Evolutionary conservation across 2,329 filamentous ascomycete species (phyloP).

Genomic region (Whalleya microplaca): DNA sequence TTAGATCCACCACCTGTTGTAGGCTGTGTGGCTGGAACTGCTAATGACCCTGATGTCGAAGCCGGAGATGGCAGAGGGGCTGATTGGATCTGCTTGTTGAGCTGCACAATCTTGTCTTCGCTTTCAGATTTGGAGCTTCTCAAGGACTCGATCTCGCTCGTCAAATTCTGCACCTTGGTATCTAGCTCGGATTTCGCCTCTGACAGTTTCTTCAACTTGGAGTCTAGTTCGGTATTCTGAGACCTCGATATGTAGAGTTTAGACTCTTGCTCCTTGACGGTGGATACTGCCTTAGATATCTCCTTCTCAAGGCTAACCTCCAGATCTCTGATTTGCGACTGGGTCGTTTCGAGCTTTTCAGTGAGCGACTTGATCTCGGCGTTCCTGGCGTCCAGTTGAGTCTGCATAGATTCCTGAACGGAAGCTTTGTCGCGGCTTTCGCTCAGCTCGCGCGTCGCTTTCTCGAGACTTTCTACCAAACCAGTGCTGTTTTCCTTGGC

Average conservation of each 20-base stretch:
- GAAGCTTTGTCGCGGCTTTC: constrained; percentile 47
- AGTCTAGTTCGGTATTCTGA: constrained; percentile 31
- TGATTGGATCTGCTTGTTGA: constrained; percentile 42
- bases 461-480: constrained; percentile 70
- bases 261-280: constrained; percentile 31
- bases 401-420: constrained; percentile 50
- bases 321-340: constrained; percentile 49
- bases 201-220: constrained; percentile 44
- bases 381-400: constrained; percentile 52
- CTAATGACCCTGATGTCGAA: constrained; percentile 28
- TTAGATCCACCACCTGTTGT: constrained; percentile 43
- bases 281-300: constrained; percentile 26
- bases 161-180: constrained; percentile 50
- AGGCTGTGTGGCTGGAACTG: constrained; percentile 33
- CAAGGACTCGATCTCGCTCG: constrained; percentile 47
- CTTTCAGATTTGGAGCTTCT: constrained; percentile 44
- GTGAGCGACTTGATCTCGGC: constrained; percentile 55
- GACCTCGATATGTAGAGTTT: constrained; percentile 33
- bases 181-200: constrained; percentile 38
- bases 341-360: constrained; percentile 49
- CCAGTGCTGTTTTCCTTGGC: constrained; percentile 71
- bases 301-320: constrained; percentile 42
- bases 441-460: constrained; percentile 65
- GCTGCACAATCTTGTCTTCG: constrained; percentile 46
- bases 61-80: constrained; percentile 13